Evolutionary conservation across 306 rosid genomes (phyloP).

Genomic region (Senna siamea): DNA sequence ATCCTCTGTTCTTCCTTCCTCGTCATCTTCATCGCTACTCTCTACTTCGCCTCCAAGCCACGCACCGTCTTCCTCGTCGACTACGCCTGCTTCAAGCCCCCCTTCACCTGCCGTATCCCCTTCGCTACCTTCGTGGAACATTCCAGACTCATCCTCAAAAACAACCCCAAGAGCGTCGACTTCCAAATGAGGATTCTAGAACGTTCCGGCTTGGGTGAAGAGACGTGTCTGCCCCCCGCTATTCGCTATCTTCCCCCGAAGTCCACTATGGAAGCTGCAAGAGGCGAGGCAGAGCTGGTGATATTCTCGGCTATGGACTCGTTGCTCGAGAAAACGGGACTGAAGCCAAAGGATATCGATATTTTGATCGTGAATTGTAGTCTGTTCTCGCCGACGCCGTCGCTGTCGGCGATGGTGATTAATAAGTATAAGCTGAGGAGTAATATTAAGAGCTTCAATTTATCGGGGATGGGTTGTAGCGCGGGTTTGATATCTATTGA

Average conservation of each 20-base stretch:
- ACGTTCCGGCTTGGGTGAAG: constrained; percentile 79
- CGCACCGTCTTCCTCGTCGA: constrained; percentile 70
- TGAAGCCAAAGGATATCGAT: constrained; percentile 71
- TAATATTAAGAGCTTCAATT: constrained; percentile 74
- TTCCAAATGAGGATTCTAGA: constrained; percentile 83
- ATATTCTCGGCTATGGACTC: constrained; percentile 73
- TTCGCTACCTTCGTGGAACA: constrained; percentile 93
- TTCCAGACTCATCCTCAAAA: constrained; percentile 59
- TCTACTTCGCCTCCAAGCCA: constrained; percentile 79
- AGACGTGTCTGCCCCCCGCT: constrained; percentile 69
- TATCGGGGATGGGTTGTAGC: constrained; percentile 87
- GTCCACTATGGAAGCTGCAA: constrained; percentile 71
- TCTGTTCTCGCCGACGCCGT: constrained; percentile 78
- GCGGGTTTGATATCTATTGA: constrained; percentile 75
- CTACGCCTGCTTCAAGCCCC: constrained; percentile 84
- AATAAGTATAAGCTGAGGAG: constrained; percentile 77
- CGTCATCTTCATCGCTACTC: constrained; percentile 60
- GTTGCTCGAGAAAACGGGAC: constrained; percentile 52
- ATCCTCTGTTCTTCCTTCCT: constrained; percentile 63
- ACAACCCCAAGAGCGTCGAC: constrained; percentile 83
- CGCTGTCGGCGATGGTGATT: constrained; percentile 75
- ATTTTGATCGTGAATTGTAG: constrained; percentile 78
- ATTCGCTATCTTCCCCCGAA: constrained; percentile 83
- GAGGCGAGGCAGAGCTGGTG: constrained; percentile 78
- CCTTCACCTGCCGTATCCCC: constrained; percentile 77